Conservation (phyloP, 345 rosid genomes). For the Ailanthus altissimus region DNA sequence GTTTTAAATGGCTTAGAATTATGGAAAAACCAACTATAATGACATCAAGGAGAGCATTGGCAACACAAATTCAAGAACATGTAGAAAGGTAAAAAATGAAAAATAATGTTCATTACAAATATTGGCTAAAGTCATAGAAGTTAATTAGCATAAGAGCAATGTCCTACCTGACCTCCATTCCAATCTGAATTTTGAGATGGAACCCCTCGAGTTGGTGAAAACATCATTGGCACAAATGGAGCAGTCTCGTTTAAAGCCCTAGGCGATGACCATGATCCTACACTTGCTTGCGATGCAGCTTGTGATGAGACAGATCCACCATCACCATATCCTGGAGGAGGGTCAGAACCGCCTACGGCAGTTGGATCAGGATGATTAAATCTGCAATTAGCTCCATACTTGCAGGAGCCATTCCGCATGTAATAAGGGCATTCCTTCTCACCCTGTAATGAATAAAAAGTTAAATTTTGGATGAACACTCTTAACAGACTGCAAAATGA, state of each 20-base stretch:
- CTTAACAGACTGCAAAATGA: conserved; percentile 7
- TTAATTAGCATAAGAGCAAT: not conserved
- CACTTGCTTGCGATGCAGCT: conserved; percentile 51
- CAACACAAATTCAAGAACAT: not conserved
- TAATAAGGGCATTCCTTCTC: conserved; percentile 83
- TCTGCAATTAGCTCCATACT: conserved; percentile 76
- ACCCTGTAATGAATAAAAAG: conserved; percentile 46
- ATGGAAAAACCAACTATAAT: too few species aligned
- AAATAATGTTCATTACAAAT: not conserved
- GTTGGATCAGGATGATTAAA: conserved; percentile 96
- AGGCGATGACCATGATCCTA: conserved; percentile 74
- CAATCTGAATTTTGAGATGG: conserved; percentile 63
- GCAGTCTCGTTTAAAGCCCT: conserved; percentile 50
- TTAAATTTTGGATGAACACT: conserved; percentile 6
- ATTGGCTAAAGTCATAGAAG: not conserved
- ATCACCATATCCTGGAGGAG: conserved; percentile 48
- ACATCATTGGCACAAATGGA: conserved; percentile 59
- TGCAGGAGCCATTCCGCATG: conserved; percentile 97
- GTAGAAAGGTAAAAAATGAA: not conserved
- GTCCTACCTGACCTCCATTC: conserved; percentile 83
- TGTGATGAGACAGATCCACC: conserved; percentile 55
- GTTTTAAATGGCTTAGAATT: too few species aligned
- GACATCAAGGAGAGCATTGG: too few species aligned
- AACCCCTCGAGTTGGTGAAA: conserved; percentile 60
- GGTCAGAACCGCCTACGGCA: conserved; percentile 47